phyloP scores from a whole-genome alignment of 2,329 filamentous ascomycete genomes.

The Davidsoniella neocaledoniae region DNA sequence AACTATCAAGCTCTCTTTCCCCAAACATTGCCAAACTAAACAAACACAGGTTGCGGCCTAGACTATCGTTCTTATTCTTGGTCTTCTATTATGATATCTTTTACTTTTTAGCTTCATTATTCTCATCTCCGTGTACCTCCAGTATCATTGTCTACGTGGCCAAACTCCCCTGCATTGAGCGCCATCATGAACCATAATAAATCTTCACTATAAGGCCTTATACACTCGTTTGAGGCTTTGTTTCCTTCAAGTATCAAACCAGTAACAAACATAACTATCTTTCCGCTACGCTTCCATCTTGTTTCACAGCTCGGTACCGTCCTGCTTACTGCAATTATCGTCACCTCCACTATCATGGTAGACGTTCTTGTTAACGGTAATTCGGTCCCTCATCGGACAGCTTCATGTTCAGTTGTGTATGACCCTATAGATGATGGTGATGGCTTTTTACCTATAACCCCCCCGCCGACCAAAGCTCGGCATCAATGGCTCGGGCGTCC shows the following conservation, averaged over 20 bases:
- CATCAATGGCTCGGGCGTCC: conserved; percentile 16
- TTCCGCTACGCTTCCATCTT: too few relatives aligned
- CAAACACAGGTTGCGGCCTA: too few relatives aligned
- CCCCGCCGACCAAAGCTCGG: conserved; percentile 10
- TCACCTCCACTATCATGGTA: conserved; percentile 3
- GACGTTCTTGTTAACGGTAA: conserved; percentile 1
- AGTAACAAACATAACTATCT: too few relatives aligned
- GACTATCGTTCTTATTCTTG: too few relatives aligned
- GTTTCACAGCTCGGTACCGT: too few relatives aligned
- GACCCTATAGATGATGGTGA: conserved; percentile 2
- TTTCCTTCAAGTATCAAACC: background rate
- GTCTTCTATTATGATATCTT: too few relatives aligned
- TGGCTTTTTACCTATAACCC: conserved; percentile 9
- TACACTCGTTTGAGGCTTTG: background rate
- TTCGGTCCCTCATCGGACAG: conserved; percentile 1
- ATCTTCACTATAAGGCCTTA: background rate
- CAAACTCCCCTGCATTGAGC: background rate
- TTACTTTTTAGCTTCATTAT: too few relatives aligned
- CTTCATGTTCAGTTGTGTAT: background rate
- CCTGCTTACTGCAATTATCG: too few relatives aligned
- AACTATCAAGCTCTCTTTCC: too few relatives aligned
- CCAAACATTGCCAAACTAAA: too few relatives aligned
- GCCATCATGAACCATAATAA: conserved; percentile 1
- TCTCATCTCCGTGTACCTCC: too few relatives aligned
- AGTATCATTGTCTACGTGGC: background rate